Conservation (phyloP, 208 protist species). For the Trypanosoma brucei region DNA sequence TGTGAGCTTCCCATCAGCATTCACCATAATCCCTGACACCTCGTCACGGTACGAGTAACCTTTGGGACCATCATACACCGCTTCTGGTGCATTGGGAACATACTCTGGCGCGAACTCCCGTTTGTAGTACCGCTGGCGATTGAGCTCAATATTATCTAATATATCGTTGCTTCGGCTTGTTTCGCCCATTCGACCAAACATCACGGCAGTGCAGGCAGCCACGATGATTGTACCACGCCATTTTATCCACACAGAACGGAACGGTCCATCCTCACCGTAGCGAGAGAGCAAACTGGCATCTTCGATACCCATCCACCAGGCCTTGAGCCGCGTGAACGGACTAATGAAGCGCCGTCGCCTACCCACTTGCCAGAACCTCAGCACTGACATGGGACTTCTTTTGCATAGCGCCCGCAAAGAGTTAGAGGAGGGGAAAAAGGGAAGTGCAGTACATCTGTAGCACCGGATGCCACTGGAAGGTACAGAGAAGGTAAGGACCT, state of each 20-base stretch:
- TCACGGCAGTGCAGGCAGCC: slow-evolving; percentile 30
- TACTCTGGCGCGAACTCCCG: slow-evolving; percentile 72
- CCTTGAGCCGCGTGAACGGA: slow-evolving; percentile 54
- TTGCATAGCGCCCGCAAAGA: background rate
- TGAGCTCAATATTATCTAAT: slow-evolving; percentile 86
- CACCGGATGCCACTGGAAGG: background rate
- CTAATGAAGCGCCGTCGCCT: slow-evolving; percentile 27
- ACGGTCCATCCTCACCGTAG: slow-evolving; percentile 59
- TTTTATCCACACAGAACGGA: slow-evolving; percentile 68
- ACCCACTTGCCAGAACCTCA: background rate
- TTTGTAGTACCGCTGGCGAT: slow-evolving; percentile 70
- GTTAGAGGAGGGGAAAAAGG: slow-evolving; percentile 10
- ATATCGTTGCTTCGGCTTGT: slow-evolving; percentile 62
- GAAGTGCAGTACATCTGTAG: background rate
- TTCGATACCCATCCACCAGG: slow-evolving; percentile 78
- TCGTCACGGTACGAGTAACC: slow-evolving; percentile 64
- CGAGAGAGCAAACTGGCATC: slow-evolving; percentile 53
- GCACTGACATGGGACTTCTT: background rate
- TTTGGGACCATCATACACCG: slow-evolving; percentile 66
- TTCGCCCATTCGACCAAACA: slow-evolving; percentile 48
- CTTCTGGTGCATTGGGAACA: slow-evolving; percentile 42
- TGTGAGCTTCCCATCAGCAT: slow-evolving; percentile 51
- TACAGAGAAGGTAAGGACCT: no score
- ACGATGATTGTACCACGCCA: slow-evolving; percentile 61
- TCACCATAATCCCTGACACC: slow-evolving; percentile 58